phyloP scores from a whole-genome alignment of 2,329 filamentous ascomycete species.

The Grosmannia clavigera region DNA sequence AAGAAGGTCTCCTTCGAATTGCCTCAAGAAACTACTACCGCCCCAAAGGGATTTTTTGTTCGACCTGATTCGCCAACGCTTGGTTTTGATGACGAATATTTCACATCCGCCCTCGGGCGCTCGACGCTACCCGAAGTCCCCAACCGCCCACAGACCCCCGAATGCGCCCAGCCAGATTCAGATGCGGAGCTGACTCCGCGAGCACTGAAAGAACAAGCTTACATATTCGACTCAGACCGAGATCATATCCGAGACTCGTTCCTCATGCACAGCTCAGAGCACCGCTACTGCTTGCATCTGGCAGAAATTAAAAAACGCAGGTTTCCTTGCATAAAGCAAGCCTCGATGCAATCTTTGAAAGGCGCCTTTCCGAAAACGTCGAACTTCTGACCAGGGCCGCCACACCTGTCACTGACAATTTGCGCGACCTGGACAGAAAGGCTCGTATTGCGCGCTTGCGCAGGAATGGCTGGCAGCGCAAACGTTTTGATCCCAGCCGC shows the following conservation, averaged over 20 bases:
- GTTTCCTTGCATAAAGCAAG: slow-evolving; percentile 34
- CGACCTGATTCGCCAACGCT: slow-evolving; percentile 50
- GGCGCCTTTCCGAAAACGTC: slow-evolving; percentile 10
- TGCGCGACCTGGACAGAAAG: slow-evolving; percentile 28
- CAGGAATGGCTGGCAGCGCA: slow-evolving; percentile 41
- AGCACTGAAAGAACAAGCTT: background rate
- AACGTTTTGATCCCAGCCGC: slow-evolving; percentile 38
- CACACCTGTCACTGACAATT: slow-evolving; percentile 20
- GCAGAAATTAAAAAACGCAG: slow-evolving; percentile 33
- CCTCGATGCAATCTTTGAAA: slow-evolving; percentile 28
- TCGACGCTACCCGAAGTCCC: slow-evolving; percentile 18
- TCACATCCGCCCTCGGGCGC: slow-evolving; percentile 14
- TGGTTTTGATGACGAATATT: slow-evolving; percentile 36
- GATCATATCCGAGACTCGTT: slow-evolving; percentile 16
- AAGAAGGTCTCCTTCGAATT: slow-evolving; percentile 34
- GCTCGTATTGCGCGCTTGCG: slow-evolving; percentile 42
- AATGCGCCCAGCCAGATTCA: slow-evolving; percentile 3
- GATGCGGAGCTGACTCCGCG: slow-evolving; percentile 9
- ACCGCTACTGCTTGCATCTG: slow-evolving; percentile 37
- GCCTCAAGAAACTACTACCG: slow-evolving; percentile 17
- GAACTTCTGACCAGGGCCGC: slow-evolving; percentile 7
- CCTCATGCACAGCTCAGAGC: slow-evolving; percentile 29
- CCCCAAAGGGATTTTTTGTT: slow-evolving; percentile 26
- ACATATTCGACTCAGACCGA: background rate
- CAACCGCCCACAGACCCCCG: slow-evolving; percentile 6